phyloP scores from a whole-genome alignment of 768 basidiomycete species.

The Hericium coralloides region DNA sequence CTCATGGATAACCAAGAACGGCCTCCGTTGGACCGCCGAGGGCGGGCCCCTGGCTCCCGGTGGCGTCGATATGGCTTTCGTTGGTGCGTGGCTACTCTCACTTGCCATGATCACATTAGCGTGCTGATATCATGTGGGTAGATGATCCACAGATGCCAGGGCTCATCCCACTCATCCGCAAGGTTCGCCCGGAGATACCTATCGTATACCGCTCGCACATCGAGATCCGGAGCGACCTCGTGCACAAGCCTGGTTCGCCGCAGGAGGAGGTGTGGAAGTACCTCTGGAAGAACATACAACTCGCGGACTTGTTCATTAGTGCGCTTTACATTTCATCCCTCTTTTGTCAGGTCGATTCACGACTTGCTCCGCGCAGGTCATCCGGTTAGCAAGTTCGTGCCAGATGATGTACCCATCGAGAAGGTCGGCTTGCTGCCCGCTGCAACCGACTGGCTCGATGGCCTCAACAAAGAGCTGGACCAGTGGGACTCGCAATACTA shows the following conservation, averaged over 20 bases:
- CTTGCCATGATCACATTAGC: neutral
- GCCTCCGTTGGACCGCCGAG: constrained; percentile 77
- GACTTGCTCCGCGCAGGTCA: constrained; percentile 37
- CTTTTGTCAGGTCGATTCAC: no score
- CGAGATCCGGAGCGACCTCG: constrained; percentile 76
- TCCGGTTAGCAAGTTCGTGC: constrained; percentile 92
- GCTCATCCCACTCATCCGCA: constrained; percentile 86
- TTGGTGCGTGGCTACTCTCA: constrained; percentile 39
- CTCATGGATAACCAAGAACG: constrained; percentile 86
- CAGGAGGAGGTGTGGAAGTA: constrained; percentile 94
- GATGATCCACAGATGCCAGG: constrained; percentile 95
- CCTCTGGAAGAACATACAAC: constrained; percentile 86
- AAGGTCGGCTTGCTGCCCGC: constrained; percentile 71
- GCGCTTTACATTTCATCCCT: constrained; percentile 15
- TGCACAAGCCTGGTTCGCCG: constrained; percentile 72
- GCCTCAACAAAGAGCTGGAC: constrained; percentile 83
- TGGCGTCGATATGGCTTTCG: constrained; percentile 82
- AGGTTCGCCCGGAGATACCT: constrained; percentile 74
- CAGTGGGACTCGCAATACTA: constrained; percentile 81
- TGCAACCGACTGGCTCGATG: constrained; percentile 90
- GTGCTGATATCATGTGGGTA: constrained; percentile 15
- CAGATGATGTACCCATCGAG: constrained; percentile 67
- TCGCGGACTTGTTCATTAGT: constrained; percentile 89
- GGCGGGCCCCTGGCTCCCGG: constrained; percentile 79
- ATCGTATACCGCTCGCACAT: constrained; percentile 95